These are phyloP conservation scores for Smallanthus sonchifolius DNA, from an alignment of 129 eudicot genomes.

Conservation along the genomic window DNA sequence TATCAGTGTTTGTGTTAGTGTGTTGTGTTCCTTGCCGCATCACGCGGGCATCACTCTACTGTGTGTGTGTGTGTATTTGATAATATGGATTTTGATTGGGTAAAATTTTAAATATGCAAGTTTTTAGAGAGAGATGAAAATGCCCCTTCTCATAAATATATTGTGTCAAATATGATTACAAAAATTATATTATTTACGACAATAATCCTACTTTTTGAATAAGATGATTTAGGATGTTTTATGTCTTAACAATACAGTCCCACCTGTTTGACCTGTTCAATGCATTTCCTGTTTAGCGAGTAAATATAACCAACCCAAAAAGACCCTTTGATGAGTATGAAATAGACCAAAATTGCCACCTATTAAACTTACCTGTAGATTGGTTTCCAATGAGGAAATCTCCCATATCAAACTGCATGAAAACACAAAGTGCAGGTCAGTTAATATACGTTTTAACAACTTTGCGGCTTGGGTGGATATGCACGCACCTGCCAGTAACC, in stretches of 20 bases:
- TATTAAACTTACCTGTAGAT: constrained; percentile 63
- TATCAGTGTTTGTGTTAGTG: too few species aligned
- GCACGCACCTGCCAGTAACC: constrained; percentile 89
- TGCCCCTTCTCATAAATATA: background rate
- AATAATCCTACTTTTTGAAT: background rate
- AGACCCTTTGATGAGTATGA: background rate
- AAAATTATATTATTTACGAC: background rate
- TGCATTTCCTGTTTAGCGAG: background rate
- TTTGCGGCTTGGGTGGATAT: background rate
- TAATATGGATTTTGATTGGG: background rate
- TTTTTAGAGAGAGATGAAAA: background rate
- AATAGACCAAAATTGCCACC: background rate
- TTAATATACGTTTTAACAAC: background rate
- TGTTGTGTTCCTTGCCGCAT: too few species aligned
- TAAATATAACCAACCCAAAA: background rate
- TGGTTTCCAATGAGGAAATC: constrained; percentile 67
- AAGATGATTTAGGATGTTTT: background rate
- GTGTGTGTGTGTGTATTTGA: too few species aligned
- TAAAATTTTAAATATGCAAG: background rate
- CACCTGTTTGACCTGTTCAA: background rate
- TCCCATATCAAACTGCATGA: constrained; percentile 73
- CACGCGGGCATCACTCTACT: too few species aligned
- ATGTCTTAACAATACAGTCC: background rate
- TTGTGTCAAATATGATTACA: background rate
- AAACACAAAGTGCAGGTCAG: constrained; percentile 2